Evolutionary conservation across 2,329 filamentous ascomycete genomes (phyloP).

Genomic region (Colletotrichum musicola): DNA sequence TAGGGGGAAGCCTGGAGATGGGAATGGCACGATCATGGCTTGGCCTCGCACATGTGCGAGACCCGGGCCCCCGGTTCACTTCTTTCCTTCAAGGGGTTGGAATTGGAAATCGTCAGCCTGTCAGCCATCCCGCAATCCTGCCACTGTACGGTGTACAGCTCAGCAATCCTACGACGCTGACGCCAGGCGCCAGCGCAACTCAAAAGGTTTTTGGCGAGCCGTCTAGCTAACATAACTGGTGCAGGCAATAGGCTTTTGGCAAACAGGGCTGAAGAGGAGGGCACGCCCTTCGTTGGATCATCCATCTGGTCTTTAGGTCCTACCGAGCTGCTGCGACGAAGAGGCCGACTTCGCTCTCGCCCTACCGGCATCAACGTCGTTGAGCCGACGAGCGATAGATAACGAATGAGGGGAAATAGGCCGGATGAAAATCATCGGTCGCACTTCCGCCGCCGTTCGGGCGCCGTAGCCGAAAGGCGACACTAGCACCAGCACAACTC

Average conservation of each 20-base stretch:
- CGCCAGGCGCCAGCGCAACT: conserved; percentile 6
- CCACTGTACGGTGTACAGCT: conserved; percentile 1
- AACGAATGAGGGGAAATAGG: background rate
- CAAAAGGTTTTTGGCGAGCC: conserved; percentile 9
- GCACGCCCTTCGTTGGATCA: conserved; percentile 8
- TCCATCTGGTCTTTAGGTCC: conserved; percentile 1
- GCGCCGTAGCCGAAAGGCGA: conserved; percentile 18
- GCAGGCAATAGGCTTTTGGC: background rate
- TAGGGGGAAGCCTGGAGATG: conserved; percentile 17
- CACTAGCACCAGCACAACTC: background rate
- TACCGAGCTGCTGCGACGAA: background rate
- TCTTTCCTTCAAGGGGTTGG: conserved; percentile 5
- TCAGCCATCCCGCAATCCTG: background rate
- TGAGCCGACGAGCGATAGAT: conserved; percentile 12
- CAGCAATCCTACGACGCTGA: conserved; percentile 22
- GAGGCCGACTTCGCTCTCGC: conserved; percentile 30
- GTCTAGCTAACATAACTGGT: conserved; percentile 6
- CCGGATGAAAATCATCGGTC: background rate
- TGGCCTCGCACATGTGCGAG: conserved; percentile 6
- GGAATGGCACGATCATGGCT: conserved; percentile 23
- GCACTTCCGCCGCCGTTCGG: conserved; percentile 14
- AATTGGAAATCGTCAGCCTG: conserved; percentile 12
- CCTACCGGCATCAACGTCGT: background rate
- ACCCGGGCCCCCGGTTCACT: conserved; percentile 3
- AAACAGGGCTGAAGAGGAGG: conserved; percentile 15